Conservation (phyloP, 352 stramenopile genomes). For the Blastocystis hominis region DNA sequence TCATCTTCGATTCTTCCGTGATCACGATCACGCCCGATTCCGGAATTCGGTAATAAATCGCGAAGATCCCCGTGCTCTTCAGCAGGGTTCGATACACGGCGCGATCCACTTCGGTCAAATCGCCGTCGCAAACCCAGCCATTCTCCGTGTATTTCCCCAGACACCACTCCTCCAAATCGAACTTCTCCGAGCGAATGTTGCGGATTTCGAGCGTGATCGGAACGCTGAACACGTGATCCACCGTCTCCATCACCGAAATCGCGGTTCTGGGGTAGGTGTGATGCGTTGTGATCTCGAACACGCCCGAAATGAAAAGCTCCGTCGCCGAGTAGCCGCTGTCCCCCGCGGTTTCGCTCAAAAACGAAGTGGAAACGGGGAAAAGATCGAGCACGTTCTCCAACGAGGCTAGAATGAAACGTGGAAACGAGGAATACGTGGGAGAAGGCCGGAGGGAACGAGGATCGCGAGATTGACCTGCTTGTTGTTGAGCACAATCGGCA, state of each 20-base stretch:
- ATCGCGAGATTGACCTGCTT: neutral
- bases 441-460: neutral
- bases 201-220: constrained; percentile 6
- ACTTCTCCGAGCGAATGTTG: neutral
- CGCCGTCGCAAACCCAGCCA: neutral
- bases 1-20: neutral
- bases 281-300: neutral
- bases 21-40: neutral
- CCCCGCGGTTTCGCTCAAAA: neutral
- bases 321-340: neutral
- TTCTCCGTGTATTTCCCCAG: neutral
- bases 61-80: neutral
- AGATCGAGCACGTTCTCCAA: neutral
- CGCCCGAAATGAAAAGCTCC: constrained; percentile 26
- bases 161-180: constrained; percentile 1
- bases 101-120: neutral
- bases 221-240: neutral
- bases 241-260: neutral
- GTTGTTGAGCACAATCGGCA: neutral
- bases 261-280: neutral
- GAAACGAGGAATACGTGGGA: neutral
- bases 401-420: neutral
- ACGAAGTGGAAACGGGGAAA: neutral
- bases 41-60: constrained; percentile 30
- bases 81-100: neutral